Evolutionary conservation across 192 early-diverging fungal species (phyloP).

Genomic region (Backusella morwellensis): DNA sequence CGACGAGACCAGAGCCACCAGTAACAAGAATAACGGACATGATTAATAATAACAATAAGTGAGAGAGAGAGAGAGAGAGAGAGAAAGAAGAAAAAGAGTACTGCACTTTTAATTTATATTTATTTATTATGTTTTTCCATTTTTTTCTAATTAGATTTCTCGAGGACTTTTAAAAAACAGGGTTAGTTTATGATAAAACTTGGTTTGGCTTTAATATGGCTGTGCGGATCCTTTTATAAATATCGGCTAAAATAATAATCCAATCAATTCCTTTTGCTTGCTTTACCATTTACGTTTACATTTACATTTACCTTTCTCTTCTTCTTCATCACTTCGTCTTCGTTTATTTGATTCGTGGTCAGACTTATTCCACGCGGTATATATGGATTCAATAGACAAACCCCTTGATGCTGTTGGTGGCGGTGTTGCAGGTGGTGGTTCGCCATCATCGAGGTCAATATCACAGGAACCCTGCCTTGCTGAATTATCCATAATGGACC

Average conservation of each 20-base stretch:
- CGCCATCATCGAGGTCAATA: background rate
- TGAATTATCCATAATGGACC: background rate
- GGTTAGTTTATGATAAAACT: background rate
- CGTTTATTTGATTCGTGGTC: background rate
- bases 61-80: background rate
- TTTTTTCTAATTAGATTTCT: background rate
- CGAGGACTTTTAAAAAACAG: background rate
- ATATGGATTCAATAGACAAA: background rate
- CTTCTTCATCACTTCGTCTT: background rate
- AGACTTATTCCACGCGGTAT: background rate
- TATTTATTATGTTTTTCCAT: background rate
- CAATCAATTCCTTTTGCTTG: conserved; percentile 3
- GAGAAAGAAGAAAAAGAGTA: conserved; percentile 13
- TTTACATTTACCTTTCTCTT: background rate
- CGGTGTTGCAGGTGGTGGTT: background rate
- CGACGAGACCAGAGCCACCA: conserved; percentile 76
- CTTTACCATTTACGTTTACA: background rate
- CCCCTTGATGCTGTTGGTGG: background rate
- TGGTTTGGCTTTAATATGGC: background rate
- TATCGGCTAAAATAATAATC: background rate
- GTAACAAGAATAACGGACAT: conserved; percentile 68
- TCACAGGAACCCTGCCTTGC: background rate
- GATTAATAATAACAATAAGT: conserved; percentile 9
- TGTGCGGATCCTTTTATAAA: conserved; percentile 1
- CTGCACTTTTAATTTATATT: background rate